Base-by-base conservation (phyloP, 23 red algal species). In the Gracilaria gracilis region DNA sequence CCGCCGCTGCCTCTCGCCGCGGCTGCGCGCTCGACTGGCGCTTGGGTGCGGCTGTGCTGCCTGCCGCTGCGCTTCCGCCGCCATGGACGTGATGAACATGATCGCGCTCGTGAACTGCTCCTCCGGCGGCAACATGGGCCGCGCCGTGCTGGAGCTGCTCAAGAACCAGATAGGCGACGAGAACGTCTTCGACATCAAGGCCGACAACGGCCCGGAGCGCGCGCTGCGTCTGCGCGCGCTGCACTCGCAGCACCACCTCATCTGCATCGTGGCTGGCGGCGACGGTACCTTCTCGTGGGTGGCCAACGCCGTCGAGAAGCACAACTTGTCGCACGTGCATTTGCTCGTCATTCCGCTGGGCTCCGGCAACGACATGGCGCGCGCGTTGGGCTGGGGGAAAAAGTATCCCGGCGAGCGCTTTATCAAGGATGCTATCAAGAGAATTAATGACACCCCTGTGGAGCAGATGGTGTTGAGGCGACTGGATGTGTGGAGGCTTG, bases 211-310 rank as follows among this genome's bases (percentile, higher is more conserved):
- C 0, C 88, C 94, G 3, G 87, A 69, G 21, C 80, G 75, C 33
- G 94, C 88, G 0, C 77, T 96, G 23, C 31, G 82, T 15, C 24
- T 50, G 42, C 82, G 82, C 40, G 91, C 86, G 6, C 21, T 24
- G 7, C 79, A 83, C 57, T 31, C 61, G 1, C 44, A n/a, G 16
- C 67, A 50, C 15, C 61, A 88, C 28, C 75, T 94, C 23, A 74
- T 85, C 25, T 83, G 61, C 20, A 61, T 99, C n/a, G 91, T 93
- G 21, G 94, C 91, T 21, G 97, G 97, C 21, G 97, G 97, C n/a
- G 97, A 99, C 79, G 97, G 97, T 17, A 96, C 97, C n/a, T 94
- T 96, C 44, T 92, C 74, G 4, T 93, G 96, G 88, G 96, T 96
- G 2, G 84, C 91, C 21, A 84, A 75, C 57, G 85, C 78, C 12